Percentiles rank a stretch among this genome's conserved stretches.
These are phyloP conservation scores for Salix caprea DNA, from an alignment of 345 rosid species.

Conservation along the genomic window DNA sequence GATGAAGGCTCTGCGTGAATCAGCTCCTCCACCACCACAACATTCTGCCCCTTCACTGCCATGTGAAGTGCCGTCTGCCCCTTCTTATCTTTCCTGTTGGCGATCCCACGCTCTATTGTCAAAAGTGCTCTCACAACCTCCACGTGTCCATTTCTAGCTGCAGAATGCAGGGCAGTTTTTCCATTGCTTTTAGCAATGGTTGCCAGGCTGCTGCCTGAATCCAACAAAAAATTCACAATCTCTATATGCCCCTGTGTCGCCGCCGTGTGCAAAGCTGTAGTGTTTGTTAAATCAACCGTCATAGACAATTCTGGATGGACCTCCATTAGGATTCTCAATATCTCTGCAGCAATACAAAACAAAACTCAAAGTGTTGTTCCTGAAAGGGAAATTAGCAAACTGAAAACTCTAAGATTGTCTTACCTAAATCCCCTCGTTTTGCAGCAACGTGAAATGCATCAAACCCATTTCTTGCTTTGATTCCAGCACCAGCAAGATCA, in stretches of 20 bases:
- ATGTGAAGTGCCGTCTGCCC: conserved; percentile 96
- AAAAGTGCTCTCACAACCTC: conserved; percentile 67
- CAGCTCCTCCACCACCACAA: conserved; percentile 61
- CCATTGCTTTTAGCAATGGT: conserved; percentile 86
- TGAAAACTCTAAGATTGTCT: neutral
- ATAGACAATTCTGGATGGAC: conserved; percentile 79
- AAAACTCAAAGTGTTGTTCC: neutral
- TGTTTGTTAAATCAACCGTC: conserved; percentile 87
- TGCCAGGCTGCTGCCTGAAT: conserved; percentile 75
- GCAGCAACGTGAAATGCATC: conserved; percentile 97
- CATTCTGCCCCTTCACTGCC: conserved; percentile 83
- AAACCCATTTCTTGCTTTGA: conserved; percentile 87
- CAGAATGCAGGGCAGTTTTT: conserved; percentile 86
- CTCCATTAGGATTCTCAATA: conserved; percentile 60
- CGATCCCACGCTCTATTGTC: conserved; percentile 51
- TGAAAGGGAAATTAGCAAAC: neutral
- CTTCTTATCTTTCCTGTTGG: conserved; percentile 68
- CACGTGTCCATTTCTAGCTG: conserved; percentile 81
- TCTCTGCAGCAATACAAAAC: conserved; percentile 38
- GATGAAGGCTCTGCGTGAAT: conserved; percentile 54
- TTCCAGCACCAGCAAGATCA: conserved; percentile 67
- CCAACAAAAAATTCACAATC: conserved; percentile 59
- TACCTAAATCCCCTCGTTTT: conserved; percentile 89
- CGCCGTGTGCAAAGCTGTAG: conserved; percentile 86
- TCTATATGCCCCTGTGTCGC: conserved; percentile 87